A percentile compares a stretch with the other conserved stretches of the same genome.
Conservation (phyloP, 441 rosid species). For the Croton laevigatus region DNA sequence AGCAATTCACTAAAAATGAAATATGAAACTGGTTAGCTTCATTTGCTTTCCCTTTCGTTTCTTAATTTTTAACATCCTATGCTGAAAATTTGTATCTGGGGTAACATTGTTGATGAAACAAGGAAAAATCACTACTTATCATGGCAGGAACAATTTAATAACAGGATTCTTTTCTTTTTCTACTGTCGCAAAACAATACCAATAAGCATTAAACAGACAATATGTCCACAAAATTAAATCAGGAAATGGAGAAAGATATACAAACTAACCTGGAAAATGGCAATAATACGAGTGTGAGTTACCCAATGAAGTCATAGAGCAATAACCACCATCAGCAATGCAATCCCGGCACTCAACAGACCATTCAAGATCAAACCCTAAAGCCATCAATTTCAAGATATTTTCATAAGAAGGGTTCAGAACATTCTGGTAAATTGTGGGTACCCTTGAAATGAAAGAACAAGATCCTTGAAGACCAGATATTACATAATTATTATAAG, state of each 20-base stretch:
- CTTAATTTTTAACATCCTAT: too few relatives aligned
- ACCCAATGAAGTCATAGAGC: conserved; percentile 13
- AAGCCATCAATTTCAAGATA: conserved; percentile 26
- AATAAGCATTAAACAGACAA: background rate
- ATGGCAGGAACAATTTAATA: too few relatives aligned
- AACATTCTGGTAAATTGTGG: conserved; percentile 20
- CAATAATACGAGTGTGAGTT: conserved; percentile 25
- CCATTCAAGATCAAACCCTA: conserved; percentile 40
- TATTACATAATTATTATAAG: conserved; percentile 10
- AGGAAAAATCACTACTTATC: too few relatives aligned
- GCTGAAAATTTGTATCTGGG: too few relatives aligned
- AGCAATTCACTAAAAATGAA: background rate
- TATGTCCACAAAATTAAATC: background rate
- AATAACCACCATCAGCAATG: conserved; percentile 19
- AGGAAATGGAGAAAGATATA: background rate
- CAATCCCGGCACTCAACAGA: conserved; percentile 34
- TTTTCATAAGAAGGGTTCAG: conserved; percentile 30
- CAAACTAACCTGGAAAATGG: conserved; percentile 16
- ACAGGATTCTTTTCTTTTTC: too few relatives aligned
- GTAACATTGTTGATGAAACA: too few relatives aligned
- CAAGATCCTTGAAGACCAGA: conserved; percentile 32
- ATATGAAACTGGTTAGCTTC: background rate
- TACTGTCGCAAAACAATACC: too few relatives aligned
- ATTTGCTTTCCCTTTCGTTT: too few relatives aligned
- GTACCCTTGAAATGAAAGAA: conserved; percentile 28